Evolutionary conservation across 75 land plant genomes (phyloP), one percentile per base, ranked within the genome.

Genomic region (Pinus taeda): DNA sequence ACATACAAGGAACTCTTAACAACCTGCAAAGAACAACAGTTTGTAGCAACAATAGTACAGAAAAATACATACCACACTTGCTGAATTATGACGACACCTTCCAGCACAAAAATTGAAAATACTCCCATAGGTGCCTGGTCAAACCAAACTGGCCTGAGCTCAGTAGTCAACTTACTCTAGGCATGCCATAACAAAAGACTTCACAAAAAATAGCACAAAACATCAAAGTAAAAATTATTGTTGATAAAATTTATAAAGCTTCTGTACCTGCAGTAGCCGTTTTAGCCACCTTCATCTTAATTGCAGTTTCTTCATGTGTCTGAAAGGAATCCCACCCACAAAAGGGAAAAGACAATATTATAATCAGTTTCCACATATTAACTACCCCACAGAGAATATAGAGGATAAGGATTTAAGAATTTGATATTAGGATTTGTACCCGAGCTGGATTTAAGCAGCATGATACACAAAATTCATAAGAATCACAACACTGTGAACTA

Each of bases 391-490:
- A 72, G 59, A 73, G 45, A 60, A 59, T n/a, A 17, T 53, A 71
- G 9, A 75, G 37, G 24, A 26, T 3, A 6, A 14, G 22, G 53
- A 74, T 15, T 37, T 18, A 9, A 22, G n/a, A 71, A 29, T 21
- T 26, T 33, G 49, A 71, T 61, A 17, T 20, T 36, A 57, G 39
- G 67, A 58, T 56, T 29, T 65, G 29, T 84, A 95, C 98, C 83
- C 74, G 75, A 21, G 86, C 57, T 69, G 98, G 98, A 79, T 90
- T 80, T 55, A 90, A 67, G 89, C 95, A 95, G 80, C 95, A 93
- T 75, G 98, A 89, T 37, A 95, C 98, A 86, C 98, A 95, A 83
- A 79, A 90, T 59, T 95, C 98, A 65, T 93, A 95, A 8, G 93
- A 87, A 75, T 90, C 83, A 80, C 95, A 95, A 78, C 98, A 95